Conservation (phyloP, 768 basidiomycete genomes). For the Trametes elegans region DNA sequence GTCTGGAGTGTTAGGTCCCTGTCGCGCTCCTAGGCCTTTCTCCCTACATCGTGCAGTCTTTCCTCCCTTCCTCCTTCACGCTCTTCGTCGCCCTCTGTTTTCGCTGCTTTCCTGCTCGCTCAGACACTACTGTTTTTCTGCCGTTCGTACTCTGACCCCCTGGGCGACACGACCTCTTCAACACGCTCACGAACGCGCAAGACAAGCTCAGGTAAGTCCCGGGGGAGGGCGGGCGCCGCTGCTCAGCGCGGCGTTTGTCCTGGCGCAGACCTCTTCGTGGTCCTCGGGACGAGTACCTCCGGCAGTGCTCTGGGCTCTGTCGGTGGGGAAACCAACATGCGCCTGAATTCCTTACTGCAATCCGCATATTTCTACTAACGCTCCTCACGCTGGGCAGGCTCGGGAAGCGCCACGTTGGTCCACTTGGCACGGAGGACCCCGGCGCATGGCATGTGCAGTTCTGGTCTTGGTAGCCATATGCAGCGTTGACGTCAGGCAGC, state of each 20-base stretch:
- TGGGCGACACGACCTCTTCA: too few relatives aligned
- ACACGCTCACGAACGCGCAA: not conserved
- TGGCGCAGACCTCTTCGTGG: slow-evolving; percentile 7
- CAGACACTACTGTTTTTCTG: not conserved
- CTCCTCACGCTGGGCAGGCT: too few relatives aligned
- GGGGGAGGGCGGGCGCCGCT: not conserved
- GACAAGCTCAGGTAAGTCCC: not conserved
- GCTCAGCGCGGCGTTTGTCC: not conserved
- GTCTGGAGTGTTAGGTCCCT: too few relatives aligned
- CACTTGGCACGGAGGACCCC: too few relatives aligned
- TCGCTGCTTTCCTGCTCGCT: not conserved
- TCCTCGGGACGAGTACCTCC: not conserved
- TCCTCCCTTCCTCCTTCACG: too few relatives aligned
- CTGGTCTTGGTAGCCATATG: not conserved
- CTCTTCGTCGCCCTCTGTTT: too few relatives aligned
- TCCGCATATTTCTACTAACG: too few relatives aligned
- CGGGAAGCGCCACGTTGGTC: too few relatives aligned
- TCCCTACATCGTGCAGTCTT: too few relatives aligned
- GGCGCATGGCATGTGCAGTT: not conserved
- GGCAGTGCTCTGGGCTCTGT: not conserved
- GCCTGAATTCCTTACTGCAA: not conserved
- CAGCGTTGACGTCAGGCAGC: too few relatives aligned
- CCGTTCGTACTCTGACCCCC: too few relatives aligned
- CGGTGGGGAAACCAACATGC: slow-evolving; percentile 1
- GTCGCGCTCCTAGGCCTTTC: too few relatives aligned